Percentiles rank a stretch among this genome's conserved stretches.
Conservation (phyloP, 176 grass and related monocot species). For the Avena eriantha region DNA sequence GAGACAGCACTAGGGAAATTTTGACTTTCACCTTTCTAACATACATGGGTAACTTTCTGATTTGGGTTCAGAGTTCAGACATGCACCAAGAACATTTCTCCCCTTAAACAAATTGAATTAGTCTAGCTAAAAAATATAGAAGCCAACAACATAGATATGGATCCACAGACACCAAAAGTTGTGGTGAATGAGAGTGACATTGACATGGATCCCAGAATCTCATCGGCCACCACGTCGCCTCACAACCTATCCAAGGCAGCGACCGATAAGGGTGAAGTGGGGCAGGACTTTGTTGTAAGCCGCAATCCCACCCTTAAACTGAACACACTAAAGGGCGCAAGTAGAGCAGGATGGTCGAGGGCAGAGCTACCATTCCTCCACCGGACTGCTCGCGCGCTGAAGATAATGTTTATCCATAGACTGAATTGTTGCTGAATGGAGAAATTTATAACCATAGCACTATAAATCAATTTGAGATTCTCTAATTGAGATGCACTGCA, state of each 20-base stretch:
- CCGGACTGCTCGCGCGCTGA: too few species aligned
- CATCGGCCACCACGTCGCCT: neutral
- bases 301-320: too few species aligned
- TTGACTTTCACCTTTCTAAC: neutral
- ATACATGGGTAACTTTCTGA: neutral
- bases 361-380: too few species aligned
- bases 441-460: too few species aligned
- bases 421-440: too few species aligned
- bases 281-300: too few species aligned
- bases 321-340: too few species aligned
- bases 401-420: too few species aligned
- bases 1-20: neutral
- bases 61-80: neutral
- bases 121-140: neutral
- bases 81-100: neutral
- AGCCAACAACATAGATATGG: conserved; percentile 17
- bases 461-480: too few species aligned
- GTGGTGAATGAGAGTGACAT: conserved; percentile 4
- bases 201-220: conserved; percentile 4
- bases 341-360: too few species aligned
- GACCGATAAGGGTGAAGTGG: conserved; percentile 9
- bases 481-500: too few species aligned
- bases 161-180: neutral
- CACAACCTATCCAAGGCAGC: neutral
- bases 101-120: too few species aligned